Percentiles rank a stretch among this genome's conserved stretches.
Conservation (phyloP, 352 stramenopile species). For the Phytophthora pinifolia region DNA sequence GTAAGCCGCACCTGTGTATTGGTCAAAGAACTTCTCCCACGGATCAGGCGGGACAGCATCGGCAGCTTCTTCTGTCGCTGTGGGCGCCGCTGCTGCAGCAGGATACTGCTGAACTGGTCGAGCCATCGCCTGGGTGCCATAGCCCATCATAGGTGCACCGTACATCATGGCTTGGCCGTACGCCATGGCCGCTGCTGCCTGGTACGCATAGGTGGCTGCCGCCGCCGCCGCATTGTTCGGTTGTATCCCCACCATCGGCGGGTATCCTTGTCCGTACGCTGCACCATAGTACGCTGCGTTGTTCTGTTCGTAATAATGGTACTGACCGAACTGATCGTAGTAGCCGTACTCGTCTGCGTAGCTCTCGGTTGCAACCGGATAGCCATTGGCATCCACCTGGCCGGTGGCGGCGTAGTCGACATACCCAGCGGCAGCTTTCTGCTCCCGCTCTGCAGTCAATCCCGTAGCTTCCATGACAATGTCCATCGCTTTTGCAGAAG, state of each 20-base stretch:
- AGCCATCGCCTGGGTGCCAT: slow-evolving; percentile 26
- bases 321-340: slow-evolving; percentile 80
- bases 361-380: slow-evolving; percentile 30
- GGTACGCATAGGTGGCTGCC: slow-evolving; percentile 56
- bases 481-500: slow-evolving; percentile 39
- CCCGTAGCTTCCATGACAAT: slow-evolving; percentile 34
- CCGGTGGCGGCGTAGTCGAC: slow-evolving; percentile 49
- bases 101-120: slow-evolving; percentile 23
- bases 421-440: slow-evolving; percentile 15
- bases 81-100: background rate
- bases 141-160: slow-evolving; percentile 42
- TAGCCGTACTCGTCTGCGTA: slow-evolving; percentile 81
- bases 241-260: slow-evolving; percentile 39
- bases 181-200: slow-evolving; percentile 60
- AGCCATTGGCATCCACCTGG: slow-evolving; percentile 32
- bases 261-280: slow-evolving; percentile 25
- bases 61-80: slow-evolving; percentile 4
- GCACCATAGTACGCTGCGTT: slow-evolving; percentile 36
- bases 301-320: slow-evolving; percentile 80
- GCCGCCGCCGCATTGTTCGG: slow-evolving; percentile 48
- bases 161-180: slow-evolving; percentile 49
- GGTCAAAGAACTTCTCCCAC: slow-evolving; percentile 88
- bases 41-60: slow-evolving; percentile 49
- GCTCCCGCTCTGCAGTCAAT: slow-evolving; percentile 14
- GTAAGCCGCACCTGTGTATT: slow-evolving; percentile 82